Evolutionary conservation across 1,139 yeast species (phyloP).

Genomic region (Yamadazyma kanchanaburiensis): DNA sequence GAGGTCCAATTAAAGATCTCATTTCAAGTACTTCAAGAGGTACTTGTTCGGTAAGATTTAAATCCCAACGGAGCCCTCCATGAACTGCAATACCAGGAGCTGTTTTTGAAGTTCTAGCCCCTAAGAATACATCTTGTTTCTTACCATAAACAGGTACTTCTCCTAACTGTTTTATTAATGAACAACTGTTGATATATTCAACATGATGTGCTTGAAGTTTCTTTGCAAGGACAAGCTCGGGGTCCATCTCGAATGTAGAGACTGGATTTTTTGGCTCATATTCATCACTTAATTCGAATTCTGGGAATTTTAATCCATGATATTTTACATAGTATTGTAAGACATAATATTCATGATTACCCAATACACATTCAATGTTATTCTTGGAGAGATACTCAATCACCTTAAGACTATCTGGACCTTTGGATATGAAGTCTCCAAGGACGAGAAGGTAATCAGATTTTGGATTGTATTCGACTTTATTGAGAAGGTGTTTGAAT

Average conservation of each 20-base stretch:
- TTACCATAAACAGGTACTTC: slow-evolving; percentile 47
- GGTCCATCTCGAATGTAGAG: slow-evolving; percentile 42
- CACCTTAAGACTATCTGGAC: slow-evolving; percentile 70
- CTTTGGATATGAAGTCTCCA: slow-evolving; percentile 87
- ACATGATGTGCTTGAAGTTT: slow-evolving; percentile 59
- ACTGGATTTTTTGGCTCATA: neutral
- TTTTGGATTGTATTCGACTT: slow-evolving; percentile 38
- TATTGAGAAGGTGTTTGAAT: slow-evolving; percentile 48
- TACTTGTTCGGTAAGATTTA: slow-evolving; percentile 53
- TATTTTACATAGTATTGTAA: slow-evolving; percentile 57
- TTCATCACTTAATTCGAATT: slow-evolving; percentile 5
- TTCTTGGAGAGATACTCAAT: slow-evolving; percentile 62
- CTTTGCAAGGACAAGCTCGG: slow-evolving; percentile 60
- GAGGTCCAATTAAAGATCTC: slow-evolving; percentile 59
- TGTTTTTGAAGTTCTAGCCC: slow-evolving; percentile 16
- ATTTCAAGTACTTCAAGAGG: slow-evolving; percentile 61
- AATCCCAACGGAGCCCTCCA: slow-evolving; percentile 71
- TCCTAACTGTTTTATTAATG: slow-evolving; percentile 63
- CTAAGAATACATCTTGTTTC: slow-evolving; percentile 13
- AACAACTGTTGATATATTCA: slow-evolving; percentile 54
- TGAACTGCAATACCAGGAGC: slow-evolving; percentile 68
- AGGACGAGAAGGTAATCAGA: slow-evolving; percentile 64
- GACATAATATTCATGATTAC: slow-evolving; percentile 80
- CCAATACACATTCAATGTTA: slow-evolving; percentile 70
- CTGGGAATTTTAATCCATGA: slow-evolving; percentile 46